A percentile compares a stretch with the other conserved stretches of the same genome.
phyloP scores from a whole-genome alignment of 768 basidiomycete genomes.

The Boletus huronensis region DNA sequence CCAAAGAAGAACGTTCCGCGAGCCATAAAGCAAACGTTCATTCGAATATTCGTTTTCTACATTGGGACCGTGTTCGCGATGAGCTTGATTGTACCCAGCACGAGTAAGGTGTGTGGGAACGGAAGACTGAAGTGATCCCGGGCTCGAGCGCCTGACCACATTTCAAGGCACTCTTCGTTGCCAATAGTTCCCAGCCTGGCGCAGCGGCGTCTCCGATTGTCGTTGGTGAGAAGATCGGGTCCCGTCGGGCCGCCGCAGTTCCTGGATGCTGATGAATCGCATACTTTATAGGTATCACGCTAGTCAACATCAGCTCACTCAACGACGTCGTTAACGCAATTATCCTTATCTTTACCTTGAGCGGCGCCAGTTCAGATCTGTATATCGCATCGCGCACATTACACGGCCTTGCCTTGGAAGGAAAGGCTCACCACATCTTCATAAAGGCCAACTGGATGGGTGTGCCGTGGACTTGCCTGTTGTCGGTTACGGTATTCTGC shows the following conservation, averaged over 20 bases:
- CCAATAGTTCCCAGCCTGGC: constrained; percentile 37
- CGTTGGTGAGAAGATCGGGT: constrained; percentile 43
- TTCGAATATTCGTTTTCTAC: constrained; percentile 60
- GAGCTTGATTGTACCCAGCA: constrained; percentile 65
- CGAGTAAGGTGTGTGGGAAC: constrained; percentile 37
- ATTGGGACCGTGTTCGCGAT: constrained; percentile 71
- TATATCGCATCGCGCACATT: constrained; percentile 54
- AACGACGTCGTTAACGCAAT: constrained; percentile 52
- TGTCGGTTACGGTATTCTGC: constrained; percentile 52
- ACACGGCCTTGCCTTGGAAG: constrained; percentile 50
- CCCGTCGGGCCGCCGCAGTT: constrained; percentile 1
- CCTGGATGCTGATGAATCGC: neutral
- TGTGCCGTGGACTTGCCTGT: constrained; percentile 33
- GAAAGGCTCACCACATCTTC: constrained; percentile 46
- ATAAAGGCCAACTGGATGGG: constrained; percentile 46
- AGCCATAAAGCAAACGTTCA: constrained; percentile 65
- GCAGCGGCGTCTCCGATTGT: constrained; percentile 67
- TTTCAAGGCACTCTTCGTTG: constrained; percentile 31
- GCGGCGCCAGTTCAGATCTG: constrained; percentile 61
- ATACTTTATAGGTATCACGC: constrained; percentile 1
- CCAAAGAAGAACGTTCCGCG: constrained; percentile 71
- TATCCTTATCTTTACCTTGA: constrained; percentile 63
- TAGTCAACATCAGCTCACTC: constrained; percentile 55
- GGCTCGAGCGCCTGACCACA: neutral
- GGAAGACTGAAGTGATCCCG: constrained; percentile 39